Evolutionary conservation across 257 asterid genomes (phyloP).

Genomic region (Salvia rosmarinus): DNA sequence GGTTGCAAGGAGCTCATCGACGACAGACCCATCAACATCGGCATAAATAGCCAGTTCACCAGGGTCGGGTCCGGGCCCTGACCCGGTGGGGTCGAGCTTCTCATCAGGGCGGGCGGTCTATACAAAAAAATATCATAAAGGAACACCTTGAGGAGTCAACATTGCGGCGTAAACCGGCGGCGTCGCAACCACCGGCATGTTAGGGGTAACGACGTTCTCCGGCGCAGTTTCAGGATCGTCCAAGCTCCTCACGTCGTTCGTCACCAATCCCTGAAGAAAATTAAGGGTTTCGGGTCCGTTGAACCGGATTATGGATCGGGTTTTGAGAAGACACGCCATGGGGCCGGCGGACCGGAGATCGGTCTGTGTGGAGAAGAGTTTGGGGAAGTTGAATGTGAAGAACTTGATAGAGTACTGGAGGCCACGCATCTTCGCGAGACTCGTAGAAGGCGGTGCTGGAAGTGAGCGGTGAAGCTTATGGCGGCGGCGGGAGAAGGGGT

Average conservation of each 20-base stretch:
- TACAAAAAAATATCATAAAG: slow-evolving; percentile 76
- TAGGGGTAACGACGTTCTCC: slow-evolving; percentile 53
- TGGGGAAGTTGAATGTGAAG: slow-evolving; percentile 32
- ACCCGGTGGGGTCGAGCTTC: slow-evolving; percentile 68
- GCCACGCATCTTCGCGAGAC: slow-evolving; percentile 52
- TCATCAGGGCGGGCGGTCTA: slow-evolving; percentile 61
- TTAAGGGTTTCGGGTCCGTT: no score
- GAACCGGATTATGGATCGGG: no score
- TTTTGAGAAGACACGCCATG: slow-evolving; percentile 62
- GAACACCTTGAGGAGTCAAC: slow-evolving; percentile 82
- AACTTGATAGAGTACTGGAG: slow-evolving; percentile 41
- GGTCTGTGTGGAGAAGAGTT: slow-evolving; percentile 50
- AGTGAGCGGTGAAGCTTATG: slow-evolving; percentile 7
- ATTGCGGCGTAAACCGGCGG: slow-evolving; percentile 80
- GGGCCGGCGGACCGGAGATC: slow-evolving; percentile 58
- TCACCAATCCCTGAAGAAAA: slow-evolving; percentile 76
- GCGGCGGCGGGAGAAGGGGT: slow-evolving; percentile 25
- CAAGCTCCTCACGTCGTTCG: slow-evolving; percentile 72
- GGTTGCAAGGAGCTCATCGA: slow-evolving; percentile 71
- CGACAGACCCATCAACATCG: slow-evolving; percentile 67
- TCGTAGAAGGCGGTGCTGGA: no score
- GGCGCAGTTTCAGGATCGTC: slow-evolving; percentile 47
- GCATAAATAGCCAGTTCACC: slow-evolving; percentile 74
- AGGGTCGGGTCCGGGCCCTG: slow-evolving; percentile 64
- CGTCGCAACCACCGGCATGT: slow-evolving; percentile 49